Evolutionary conservation across 2,329 filamentous ascomycete genomes (phyloP), one percentile per base, ranked within the genome.

Genomic region (Diplodia corticola): DNA sequence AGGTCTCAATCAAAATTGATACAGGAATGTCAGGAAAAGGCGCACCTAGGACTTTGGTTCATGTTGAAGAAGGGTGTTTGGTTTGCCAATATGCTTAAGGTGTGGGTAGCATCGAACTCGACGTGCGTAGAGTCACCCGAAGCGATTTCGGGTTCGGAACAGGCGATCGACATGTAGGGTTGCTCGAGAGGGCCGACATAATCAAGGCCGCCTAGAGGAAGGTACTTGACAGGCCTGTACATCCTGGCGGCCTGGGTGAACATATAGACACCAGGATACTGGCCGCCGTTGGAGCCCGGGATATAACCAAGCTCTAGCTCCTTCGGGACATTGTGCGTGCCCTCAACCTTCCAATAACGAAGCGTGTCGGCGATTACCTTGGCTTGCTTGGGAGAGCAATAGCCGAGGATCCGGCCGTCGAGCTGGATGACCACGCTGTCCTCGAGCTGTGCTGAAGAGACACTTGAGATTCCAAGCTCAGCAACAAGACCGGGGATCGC

Each of bases 1-100:
- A 33, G 30, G 10, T 33, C 30, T 33, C 10, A 9, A 33, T 33
- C 30, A 9, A 33, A 33, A 33, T 6, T 6, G 7, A 33, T 33
- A 33, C 7, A 9, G 30, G 30, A 10, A 33, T 10, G 30, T 6
- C 10, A 10, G 10, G 10, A 33, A 33, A 33, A 33, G 10, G 10
- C 30, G 30, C 5, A 33, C 30, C 95, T 86, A 1, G 95, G 95
- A 15, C 93, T 97, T 79, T 99, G 95, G 80, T 99, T 99, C 81
- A 97, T 97, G 77, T 99, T 92, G 54, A 94, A 97, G 80, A 99
- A 99, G 3, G 95, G 95, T 0, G 95, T 99, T 90, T 97, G 96
- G 80, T 98, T 98, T 73, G 95, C 95, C 61, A 99, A 85, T 70
- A 99, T 98, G 7, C 94, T 98, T 28, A 99, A 87, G 70, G 99